These are phyloP conservation scores for Chytriomyces sp. DNA, from an alignment of 192 early-diverging fungal species.

Conservation along the genomic window DNA sequence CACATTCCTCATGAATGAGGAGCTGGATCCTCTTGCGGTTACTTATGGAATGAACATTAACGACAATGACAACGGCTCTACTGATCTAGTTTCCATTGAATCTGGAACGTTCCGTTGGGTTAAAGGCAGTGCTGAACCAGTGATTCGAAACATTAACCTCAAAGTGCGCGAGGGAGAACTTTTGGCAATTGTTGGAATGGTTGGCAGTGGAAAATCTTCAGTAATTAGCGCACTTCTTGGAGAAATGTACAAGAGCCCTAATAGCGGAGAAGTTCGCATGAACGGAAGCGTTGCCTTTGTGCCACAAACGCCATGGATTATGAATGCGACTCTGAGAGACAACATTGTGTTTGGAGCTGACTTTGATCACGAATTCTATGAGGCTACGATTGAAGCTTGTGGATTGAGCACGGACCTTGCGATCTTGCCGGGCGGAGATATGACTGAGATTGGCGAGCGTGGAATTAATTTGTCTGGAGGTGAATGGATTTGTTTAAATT, in stretches of 20 bases:
- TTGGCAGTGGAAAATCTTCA: conserved; percentile 80
- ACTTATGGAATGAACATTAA: conserved; percentile 36
- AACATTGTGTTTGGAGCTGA: conserved; percentile 83
- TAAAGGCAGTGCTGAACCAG: conserved; percentile 27
- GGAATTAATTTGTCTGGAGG: conserved; percentile 61
- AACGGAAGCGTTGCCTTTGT: conserved; percentile 77
- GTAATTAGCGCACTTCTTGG: conserved; percentile 80
- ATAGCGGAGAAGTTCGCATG: conserved; percentile 56
- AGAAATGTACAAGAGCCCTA: conserved; percentile 75
- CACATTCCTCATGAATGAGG: conserved; percentile 79
- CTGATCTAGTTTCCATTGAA: conserved; percentile 41
- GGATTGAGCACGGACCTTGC: conserved; percentile 87
- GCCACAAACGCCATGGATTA: conserved; percentile 90
- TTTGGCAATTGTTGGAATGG: conserved; percentile 56
- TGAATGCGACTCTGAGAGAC: conserved; percentile 92
- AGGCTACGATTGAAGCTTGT: conserved; percentile 75
- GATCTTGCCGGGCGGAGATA: conserved; percentile 83
- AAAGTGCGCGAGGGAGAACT: conserved; percentile 62
- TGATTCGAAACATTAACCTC: conserved; percentile 58
- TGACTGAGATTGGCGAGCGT: conserved; percentile 78
- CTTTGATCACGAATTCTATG: conserved; percentile 7
- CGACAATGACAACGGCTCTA: conserved; percentile 6
- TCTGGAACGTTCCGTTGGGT: conserved; percentile 58
- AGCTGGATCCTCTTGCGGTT: conserved; percentile 75
- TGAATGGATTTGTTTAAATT: neutral